phyloP scores from a whole-genome alignment of 768 basidiomycete species.

The Amanita rimosa region DNA sequence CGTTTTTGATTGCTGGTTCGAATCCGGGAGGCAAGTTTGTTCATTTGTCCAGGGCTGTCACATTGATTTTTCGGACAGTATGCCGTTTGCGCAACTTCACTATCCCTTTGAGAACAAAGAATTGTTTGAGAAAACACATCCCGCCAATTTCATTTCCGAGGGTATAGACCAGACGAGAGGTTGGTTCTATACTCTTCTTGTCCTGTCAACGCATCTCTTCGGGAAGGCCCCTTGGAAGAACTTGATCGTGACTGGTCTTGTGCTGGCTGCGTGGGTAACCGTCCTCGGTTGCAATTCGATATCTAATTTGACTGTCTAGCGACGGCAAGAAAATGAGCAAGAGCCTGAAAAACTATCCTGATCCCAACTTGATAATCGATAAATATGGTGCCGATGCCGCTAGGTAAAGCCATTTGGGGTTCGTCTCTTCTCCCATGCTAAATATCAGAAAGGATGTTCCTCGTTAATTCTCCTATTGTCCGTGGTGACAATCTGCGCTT shows the following conservation, averaged over 20 bases:
- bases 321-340: constrained; percentile 99
- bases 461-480: constrained; percentile 98
- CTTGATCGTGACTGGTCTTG: constrained; percentile 89
- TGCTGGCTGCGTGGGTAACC: constrained; percentile 75
- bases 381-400: constrained; percentile 94
- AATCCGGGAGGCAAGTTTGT: constrained; percentile 79
- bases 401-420: constrained; percentile 35
- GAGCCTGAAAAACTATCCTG: constrained; percentile 92
- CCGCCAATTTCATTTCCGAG: constrained; percentile 95
- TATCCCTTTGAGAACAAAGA: constrained; percentile 98
- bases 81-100: constrained; percentile 96
- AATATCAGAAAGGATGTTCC: constrained; percentile 66
- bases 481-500: constrained; percentile 96
- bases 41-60: neutral
- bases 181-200: constrained; percentile 98
- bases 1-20: constrained; percentile 99
- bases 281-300: neutral
- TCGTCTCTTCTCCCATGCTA: neutral
- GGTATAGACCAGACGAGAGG: constrained; percentile 99
- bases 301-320: constrained; percentile 23
- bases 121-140: constrained; percentile 74
- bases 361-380: constrained; percentile 84
- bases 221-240: constrained; percentile 96
- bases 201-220: constrained; percentile 93
- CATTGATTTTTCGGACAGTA: constrained; percentile 35